A percentile compares a stretch with the other conserved stretches of the same genome.
phyloP scores from a whole-genome alignment of 2,329 filamentous ascomycete genomes.

The Beauveria asiatica region DNA sequence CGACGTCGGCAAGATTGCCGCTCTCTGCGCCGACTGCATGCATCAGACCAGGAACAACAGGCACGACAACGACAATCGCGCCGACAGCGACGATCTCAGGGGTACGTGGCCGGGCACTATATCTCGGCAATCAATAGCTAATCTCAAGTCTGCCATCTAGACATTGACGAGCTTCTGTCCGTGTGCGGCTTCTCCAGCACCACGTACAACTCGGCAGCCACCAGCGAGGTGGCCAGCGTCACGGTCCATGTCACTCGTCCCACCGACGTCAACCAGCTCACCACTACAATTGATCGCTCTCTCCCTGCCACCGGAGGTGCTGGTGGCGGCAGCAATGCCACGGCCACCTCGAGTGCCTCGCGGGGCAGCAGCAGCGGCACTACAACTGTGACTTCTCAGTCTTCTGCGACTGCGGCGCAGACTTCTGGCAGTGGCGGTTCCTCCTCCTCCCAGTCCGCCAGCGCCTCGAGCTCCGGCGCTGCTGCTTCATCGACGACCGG shows the following conservation, averaged over 20 bases:
- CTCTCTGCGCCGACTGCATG: slow-evolving; percentile 7
- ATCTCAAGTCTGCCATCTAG: not conserved
- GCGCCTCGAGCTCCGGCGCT: not conserved
- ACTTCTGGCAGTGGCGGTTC: not conserved
- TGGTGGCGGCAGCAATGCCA: not conserved
- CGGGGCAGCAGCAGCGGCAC: not conserved
- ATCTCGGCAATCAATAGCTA: not conserved
- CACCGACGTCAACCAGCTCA: slow-evolving; percentile 26
- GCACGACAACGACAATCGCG: not conserved
- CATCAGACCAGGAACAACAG: not conserved
- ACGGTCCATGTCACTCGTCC: slow-evolving; percentile 23
- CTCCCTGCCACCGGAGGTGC: not conserved
- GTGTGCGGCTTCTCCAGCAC: slow-evolving; percentile 7
- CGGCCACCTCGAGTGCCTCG: not conserved
- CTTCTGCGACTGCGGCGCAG: not conserved
- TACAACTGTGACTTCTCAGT: not conserved
- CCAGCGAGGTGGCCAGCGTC: slow-evolving; percentile 22
- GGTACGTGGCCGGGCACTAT: not conserved
- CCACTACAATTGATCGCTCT: slow-evolving; percentile 23
- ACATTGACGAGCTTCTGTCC: slow-evolving; percentile 3
- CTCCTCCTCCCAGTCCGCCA: not conserved
- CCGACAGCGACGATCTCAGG: not conserved
- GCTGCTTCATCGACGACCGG: not conserved
- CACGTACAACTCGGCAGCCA: slow-evolving; percentile 3
- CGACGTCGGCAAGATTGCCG: slow-evolving; percentile 27